These are phyloP conservation scores for Aspergillus coremiiformis DNA, from an alignment of 495 filamentous ascomycete species.

Conservation along the genomic window DNA sequence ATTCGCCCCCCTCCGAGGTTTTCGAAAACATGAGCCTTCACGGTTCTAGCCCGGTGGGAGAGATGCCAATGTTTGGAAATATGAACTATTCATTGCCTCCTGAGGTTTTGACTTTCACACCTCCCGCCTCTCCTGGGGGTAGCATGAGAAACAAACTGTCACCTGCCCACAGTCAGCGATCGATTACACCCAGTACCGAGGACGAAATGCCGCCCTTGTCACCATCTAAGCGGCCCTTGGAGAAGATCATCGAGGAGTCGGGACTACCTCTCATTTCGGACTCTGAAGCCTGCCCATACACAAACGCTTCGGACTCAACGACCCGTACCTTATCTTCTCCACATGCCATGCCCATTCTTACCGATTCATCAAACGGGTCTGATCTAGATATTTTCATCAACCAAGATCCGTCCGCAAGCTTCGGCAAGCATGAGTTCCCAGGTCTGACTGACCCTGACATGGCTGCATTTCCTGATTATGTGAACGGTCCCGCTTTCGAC, in stretches of 20 bases:
- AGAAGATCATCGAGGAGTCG: conserved; percentile 19
- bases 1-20: conserved; percentile 27
- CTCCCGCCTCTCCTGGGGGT: conserved; percentile 40
- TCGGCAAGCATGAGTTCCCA: conserved; percentile 28
- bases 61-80: conserved; percentile 33
- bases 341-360: conserved; percentile 33
- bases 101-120: conserved; percentile 40
- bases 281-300: conserved; percentile 28
- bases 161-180: conserved; percentile 42
- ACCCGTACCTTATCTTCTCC: conserved; percentile 33
- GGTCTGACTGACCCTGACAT: conserved; percentile 23
- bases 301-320: conserved; percentile 23
- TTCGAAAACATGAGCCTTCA: conserved; percentile 41
- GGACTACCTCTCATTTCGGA: conserved; percentile 21
- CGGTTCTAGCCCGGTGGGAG: conserved; percentile 36
- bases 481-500: conserved; percentile 27
- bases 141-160: conserved; percentile 38
- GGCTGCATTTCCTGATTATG: conserved; percentile 28
- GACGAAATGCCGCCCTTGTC: conserved; percentile 34
- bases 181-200: conserved; percentile 35
- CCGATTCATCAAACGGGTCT: conserved; percentile 32
- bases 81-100: conserved; percentile 36
- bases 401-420: conserved; percentile 28
- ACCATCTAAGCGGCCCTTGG: conserved; percentile 18
- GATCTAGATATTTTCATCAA: conserved; percentile 44